Conservation (phyloP, 441 rosid genomes). For the Populus trichocarpa region DNA sequence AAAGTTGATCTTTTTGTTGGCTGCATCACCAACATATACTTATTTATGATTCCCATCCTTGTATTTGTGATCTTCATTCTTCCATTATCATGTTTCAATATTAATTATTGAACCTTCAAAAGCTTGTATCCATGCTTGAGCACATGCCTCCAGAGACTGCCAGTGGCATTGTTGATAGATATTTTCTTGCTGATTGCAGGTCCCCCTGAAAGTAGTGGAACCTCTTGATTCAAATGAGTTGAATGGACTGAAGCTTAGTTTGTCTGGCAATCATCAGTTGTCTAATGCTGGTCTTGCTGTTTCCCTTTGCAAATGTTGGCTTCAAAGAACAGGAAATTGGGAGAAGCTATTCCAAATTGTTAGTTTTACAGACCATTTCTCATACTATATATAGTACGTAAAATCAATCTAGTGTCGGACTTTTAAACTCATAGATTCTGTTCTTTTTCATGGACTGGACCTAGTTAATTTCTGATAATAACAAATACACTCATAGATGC, state of each 20-base stretch:
- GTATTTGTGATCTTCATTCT: background rate
- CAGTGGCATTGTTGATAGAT: conserved; percentile 6
- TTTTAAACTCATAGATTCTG: background rate
- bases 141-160: background rate
- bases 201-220: conserved; percentile 57
- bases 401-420: background rate
- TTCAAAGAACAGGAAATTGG: conserved; percentile 72
- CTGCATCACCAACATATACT: no score
- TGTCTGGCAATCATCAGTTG: conserved; percentile 82
- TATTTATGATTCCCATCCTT: background rate
- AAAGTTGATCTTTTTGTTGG: no score
- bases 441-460: background rate
- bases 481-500: background rate
- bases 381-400: conserved; percentile 5
- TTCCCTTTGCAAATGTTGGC: conserved; percentile 79
- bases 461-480: background rate
- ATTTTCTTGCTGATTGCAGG: conserved; percentile 40
- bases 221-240: conserved; percentile 51
- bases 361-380: conserved; percentile 19
- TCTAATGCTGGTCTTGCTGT: conserved; percentile 86
- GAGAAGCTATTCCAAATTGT: conserved; percentile 48
- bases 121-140: conserved; percentile 4
- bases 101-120: background rate
- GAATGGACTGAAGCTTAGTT: conserved; percentile 54
- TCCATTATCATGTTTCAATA: background rate